Conservation (phyloP, 139 green algal genomes). For the Chlorella sp. region DNA sequence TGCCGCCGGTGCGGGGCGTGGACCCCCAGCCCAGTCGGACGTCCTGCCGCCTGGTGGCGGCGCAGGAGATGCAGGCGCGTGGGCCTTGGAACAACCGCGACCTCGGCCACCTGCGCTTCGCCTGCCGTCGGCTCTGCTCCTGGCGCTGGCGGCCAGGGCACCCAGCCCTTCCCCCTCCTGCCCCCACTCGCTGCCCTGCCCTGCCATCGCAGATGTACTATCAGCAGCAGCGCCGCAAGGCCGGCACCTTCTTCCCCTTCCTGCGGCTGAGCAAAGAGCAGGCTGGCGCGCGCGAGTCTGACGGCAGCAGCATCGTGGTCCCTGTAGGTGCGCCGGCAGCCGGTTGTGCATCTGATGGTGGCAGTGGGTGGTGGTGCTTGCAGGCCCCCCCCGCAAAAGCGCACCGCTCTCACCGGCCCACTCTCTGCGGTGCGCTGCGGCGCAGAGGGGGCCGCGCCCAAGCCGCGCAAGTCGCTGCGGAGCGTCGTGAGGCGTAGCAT, state of each 20-base stretch:
- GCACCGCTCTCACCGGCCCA: background rate
- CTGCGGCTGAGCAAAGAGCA: conserved; percentile 1
- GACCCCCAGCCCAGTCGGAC: background rate
- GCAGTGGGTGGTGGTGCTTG: background rate
- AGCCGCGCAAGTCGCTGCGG: background rate
- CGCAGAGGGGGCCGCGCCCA: background rate
- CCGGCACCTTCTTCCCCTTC: conserved; percentile 6
- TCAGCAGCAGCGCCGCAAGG: background rate
- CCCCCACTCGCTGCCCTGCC: background rate
- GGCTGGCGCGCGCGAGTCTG: background rate
- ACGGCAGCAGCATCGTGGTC: background rate
- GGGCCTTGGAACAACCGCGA: background rate
- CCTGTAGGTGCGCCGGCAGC: background rate
- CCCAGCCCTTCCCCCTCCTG: background rate
- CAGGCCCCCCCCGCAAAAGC: background rate
- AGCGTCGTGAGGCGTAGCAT: too few relatives aligned
- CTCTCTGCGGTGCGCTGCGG: background rate
- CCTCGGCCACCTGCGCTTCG: background rate
- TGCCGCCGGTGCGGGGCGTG: conserved; percentile 13
- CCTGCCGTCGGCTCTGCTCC: background rate
- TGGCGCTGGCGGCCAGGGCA: background rate
- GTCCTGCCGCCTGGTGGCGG: conserved; percentile 11
- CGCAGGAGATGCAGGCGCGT: conserved; percentile 28
- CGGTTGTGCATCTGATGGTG: background rate
- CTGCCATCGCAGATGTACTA: conserved; percentile 2